Evolutionary conservation across 2,329 filamentous ascomycete species (phyloP).

Genomic region (Trichophyton equinum): DNA sequence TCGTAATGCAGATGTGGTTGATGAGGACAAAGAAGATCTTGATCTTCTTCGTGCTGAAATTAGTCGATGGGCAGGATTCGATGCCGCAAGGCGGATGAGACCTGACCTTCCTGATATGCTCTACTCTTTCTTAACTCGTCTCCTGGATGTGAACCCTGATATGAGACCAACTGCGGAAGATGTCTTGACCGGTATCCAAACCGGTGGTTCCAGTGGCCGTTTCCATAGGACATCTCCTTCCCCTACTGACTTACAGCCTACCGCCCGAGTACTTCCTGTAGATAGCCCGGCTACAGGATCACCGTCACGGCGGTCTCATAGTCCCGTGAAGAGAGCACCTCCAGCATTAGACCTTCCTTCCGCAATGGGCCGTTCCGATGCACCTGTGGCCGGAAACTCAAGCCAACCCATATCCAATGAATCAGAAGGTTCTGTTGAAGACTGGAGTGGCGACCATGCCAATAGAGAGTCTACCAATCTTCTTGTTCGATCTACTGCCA

Average conservation of each 20-base stretch:
- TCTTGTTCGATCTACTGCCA: not conserved
- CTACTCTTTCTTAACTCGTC: constrained; percentile 68
- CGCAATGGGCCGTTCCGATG: not conserved
- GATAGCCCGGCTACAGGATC: constrained; percentile 21
- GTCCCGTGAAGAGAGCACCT: constrained; percentile 13
- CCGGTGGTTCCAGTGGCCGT: constrained; percentile 29
- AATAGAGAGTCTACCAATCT: not conserved
- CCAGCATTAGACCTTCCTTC: not conserved
- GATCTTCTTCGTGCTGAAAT: constrained; percentile 79
- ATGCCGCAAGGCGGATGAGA: constrained; percentile 59
- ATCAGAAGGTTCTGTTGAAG: not conserved
- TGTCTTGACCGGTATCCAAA: constrained; percentile 65
- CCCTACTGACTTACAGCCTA: constrained; percentile 22
- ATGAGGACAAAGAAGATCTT: constrained; percentile 86
- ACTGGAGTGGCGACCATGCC: not conserved
- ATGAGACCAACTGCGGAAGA: constrained; percentile 76
- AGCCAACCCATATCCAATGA: not conserved
- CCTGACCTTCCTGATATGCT: constrained; percentile 76
- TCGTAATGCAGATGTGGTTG: constrained; percentile 63
- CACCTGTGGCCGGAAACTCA: not conserved
- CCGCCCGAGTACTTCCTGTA: constrained; percentile 28
- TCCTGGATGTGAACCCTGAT: constrained; percentile 64
- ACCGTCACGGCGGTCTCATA: constrained; percentile 14
- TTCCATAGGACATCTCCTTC: constrained; percentile 23
- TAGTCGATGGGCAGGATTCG: constrained; percentile 72